These are phyloP conservation scores for Chlamydomonas applanata DNA, from an alignment of 139 green algal genomes.

Conservation along the genomic window DNA sequence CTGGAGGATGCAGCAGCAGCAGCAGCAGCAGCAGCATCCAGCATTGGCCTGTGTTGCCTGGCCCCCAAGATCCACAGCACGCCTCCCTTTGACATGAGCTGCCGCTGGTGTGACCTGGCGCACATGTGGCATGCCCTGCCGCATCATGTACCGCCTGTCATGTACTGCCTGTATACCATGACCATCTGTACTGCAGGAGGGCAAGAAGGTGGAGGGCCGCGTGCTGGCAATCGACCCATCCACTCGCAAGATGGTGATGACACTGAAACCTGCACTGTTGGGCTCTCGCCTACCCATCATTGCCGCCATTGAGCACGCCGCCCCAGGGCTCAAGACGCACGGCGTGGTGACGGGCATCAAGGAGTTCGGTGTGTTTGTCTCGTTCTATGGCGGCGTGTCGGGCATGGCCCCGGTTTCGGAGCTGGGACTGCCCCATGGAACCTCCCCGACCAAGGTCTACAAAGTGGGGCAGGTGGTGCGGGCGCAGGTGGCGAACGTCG, in stretches of 20 bases:
- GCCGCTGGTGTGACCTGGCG: too few species aligned
- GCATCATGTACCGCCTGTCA: too few species aligned
- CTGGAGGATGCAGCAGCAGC: too few species aligned
- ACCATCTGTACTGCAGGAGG: slow-evolving; percentile 39
- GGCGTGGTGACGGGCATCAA: slow-evolving; percentile 81
- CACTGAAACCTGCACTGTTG: slow-evolving; percentile 82
- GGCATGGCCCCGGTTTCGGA: slow-evolving; percentile 59
- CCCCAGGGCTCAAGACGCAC: slow-evolving; percentile 38
- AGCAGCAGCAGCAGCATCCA: too few species aligned
- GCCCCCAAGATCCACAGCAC: too few species aligned
- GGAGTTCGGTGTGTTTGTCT: slow-evolving; percentile 85
- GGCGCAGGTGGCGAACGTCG: slow-evolving; percentile 40
- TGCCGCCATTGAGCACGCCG: slow-evolving; percentile 40
- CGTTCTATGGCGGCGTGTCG: slow-evolving; percentile 75
- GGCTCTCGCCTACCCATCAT: slow-evolving; percentile 70
- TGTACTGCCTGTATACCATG: not conserved
- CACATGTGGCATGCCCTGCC: too few species aligned
- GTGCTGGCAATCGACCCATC: slow-evolving; percentile 65
- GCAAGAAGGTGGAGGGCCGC: slow-evolving; percentile 51
- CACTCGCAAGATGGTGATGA: slow-evolving; percentile 57
- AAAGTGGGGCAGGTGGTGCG: slow-evolving; percentile 19
- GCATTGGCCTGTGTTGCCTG: too few species aligned
- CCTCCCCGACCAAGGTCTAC: not conserved
- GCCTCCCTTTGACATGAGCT: too few species aligned
- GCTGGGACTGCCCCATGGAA: slow-evolving; percentile 62